Base-by-base conservation (phyloP, 495 filamentous ascomycete species). In the Xylaria cubensis region DNA sequence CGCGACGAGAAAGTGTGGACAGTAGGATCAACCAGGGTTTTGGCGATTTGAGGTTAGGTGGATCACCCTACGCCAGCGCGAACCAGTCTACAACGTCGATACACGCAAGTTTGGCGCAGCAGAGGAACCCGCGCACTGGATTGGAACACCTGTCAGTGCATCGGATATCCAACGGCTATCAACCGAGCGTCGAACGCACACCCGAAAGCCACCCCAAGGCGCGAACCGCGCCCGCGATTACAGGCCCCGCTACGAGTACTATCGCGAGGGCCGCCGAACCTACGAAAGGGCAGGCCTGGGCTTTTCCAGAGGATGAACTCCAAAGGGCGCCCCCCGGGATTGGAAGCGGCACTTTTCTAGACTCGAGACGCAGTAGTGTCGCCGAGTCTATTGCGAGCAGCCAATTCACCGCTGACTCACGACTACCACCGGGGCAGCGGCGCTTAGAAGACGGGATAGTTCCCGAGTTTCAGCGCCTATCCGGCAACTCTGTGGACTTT, bases 231-330 rank as follows among this genome's bases (percentile, higher is more conserved):
- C 92, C 92, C 13, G 86, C 90, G 7, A 95, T 94, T 71, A 92
- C 89, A 1, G 92, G 91, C 13, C 93, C 93, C 67, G 90, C 92
- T 17, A 89, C 88, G n/a, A 90, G 90, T 55, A 90, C 90, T 59
- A 92, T 94, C 75, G 93, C 93, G 71, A 90, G 92, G 70, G 92
- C 92, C 4, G 91, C 92, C 66, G 91, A 93, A 64, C 92, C 92
- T 10, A 94, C 91, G 19, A 93, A 92, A 72, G 92, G 92, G 80
- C 90, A 93, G 77, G 91, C 92, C 0, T 95, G 93, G 83, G 92
- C 92, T 46, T 94, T 95, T 76, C 92, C 92, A 0, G 92, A 94
- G 74, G 92, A 93, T 39, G 91, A 92, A 56, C 88, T 91, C 7
- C 81, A 84, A 50, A 74, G 80, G 51, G 50, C 84, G 46, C 84